Evolutionary conservation across 1,284 basidiomycete genomes (phyloP), one percentile per base, ranked within the genome.

Genomic region (Austroboletus rostrupii): DNA sequence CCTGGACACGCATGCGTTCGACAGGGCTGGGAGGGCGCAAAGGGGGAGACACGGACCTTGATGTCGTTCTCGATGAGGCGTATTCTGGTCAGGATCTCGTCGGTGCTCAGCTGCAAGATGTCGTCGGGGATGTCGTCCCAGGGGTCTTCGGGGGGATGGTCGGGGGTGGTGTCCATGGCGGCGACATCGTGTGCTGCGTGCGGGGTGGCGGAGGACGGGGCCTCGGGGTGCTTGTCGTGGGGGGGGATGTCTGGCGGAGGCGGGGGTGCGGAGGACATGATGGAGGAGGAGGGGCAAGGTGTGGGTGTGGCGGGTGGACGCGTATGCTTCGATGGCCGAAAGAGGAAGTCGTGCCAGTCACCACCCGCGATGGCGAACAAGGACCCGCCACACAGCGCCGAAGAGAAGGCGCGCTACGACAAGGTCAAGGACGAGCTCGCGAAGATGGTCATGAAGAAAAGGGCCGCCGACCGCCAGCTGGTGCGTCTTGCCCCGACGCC

Each of bases 1-100:
- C 92, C 91, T 94, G 53, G 26, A 13, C 23, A 7, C 9, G 28
- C n/a, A 42, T 7, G 19, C 35, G 16, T 35, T 49, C 17, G 48
- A 5, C 36, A 20, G 23, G n/a, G 23, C 19, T 21, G 33, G 36
- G 11, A 23, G 23, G 23, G 23, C 39, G 26, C 5, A 3, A 36
- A 10, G 5, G 35, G 21, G 14, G 11, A 28, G 17, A 49, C 46
- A 62, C 74, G 47, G 43, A 89, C 91, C 79, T 93, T 95, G 64
- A 96, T 85, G 63, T 97, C 94, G 63, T 96, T 97, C 55, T 97
- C 94, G 61, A 97, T 91, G 56, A 97, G 77, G 53, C 92, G 78
- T 72, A 85, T 88, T 70, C 93, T 82, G 52, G 92, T 92, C 54
- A 84, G 69, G 57, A 97, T 90, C 58, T 95, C 92, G 48, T 95